Conservation (phyloP, 2,329 filamentous ascomycete species). For the Thielaviopsis ethacetica region DNA sequence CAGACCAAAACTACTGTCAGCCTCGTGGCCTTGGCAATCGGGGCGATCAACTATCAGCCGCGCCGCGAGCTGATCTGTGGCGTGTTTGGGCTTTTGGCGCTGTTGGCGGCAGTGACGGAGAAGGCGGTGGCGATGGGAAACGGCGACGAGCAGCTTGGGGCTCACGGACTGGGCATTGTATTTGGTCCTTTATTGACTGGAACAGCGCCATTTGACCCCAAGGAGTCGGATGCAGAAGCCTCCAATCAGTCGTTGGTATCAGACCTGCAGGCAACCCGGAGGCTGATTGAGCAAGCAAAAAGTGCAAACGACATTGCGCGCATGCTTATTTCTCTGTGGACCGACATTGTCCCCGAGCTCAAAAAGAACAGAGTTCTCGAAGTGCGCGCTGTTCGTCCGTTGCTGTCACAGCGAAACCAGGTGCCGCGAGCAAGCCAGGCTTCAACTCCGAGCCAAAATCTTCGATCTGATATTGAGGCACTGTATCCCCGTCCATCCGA, state of each 20-base stretch:
- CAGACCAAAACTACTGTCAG: slow-evolving; percentile 41
- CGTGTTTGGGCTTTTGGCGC: slow-evolving; percentile 47
- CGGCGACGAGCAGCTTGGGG: slow-evolving; percentile 20
- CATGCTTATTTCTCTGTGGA: slow-evolving; percentile 51
- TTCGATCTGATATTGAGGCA: background rate
- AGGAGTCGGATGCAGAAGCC: background rate
- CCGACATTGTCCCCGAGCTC: slow-evolving; percentile 23
- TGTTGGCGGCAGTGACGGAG: slow-evolving; percentile 43
- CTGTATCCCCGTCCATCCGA: background rate
- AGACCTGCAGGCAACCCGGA: slow-evolving; percentile 5
- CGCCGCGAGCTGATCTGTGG: slow-evolving; percentile 48
- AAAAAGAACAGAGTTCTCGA: slow-evolving; percentile 5
- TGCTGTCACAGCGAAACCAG: background rate
- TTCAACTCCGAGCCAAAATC: background rate
- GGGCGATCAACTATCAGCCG: slow-evolving; percentile 40
- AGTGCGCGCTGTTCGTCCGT: slow-evolving; percentile 5
- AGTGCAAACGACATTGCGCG: slow-evolving; percentile 43
- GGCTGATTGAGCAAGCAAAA: slow-evolving; percentile 35
- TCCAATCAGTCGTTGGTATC: background rate
- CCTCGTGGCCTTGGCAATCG: slow-evolving; percentile 48
- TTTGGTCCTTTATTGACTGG: slow-evolving; percentile 50
- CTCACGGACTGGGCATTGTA: slow-evolving; percentile 51
- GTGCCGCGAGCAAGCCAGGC: background rate
- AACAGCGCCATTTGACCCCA: background rate
- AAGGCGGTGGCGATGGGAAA: slow-evolving; percentile 21